These are phyloP conservation scores for Cicer bijugum DNA, from an alignment of 306 rosid species.

Conservation along the genomic window DNA sequence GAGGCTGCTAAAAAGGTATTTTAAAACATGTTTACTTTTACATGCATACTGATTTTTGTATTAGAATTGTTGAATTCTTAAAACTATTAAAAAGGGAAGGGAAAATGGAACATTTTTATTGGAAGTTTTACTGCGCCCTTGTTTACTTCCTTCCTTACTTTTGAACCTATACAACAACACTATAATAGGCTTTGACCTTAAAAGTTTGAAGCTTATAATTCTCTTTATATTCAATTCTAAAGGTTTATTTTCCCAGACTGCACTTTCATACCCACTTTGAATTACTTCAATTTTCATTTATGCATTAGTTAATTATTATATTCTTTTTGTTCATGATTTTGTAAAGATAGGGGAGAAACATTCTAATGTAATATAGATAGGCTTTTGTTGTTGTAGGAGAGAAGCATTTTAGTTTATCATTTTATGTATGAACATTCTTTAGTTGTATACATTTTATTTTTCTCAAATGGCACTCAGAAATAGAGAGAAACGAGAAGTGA, in stretches of 20 bases:
- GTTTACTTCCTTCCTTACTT: constrained; percentile 8
- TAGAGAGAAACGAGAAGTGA: constrained; percentile 11
- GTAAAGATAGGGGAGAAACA: background rate
- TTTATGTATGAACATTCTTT: background rate
- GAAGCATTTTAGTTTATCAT: background rate
- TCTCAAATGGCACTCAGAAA: background rate
- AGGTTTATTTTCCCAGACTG: background rate
- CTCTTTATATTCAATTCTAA: constrained; percentile 18
- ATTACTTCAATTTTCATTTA: constrained; percentile 12
- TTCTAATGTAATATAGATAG: background rate
- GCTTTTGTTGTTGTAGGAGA: background rate
- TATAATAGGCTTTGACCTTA: constrained; percentile 21
- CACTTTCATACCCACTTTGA: constrained; percentile 8
- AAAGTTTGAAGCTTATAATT: constrained; percentile 28
- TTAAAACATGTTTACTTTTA: constrained; percentile 12
- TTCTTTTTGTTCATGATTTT: constrained; percentile 20
- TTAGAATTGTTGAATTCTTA: background rate
- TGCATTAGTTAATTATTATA: constrained; percentile 6
- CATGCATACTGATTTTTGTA: constrained; percentile 15
- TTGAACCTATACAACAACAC: background rate
- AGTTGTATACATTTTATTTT: background rate
- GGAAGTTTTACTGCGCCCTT: background rate
- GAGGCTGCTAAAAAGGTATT: constrained; percentile 80
- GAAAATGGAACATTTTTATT: background rate
- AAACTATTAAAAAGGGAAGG: constrained; percentile 2